These are phyloP conservation scores for Apiospora phragmitis DNA, from an alignment of 2,329 filamentous ascomycete genomes.

Conservation along the genomic window DNA sequence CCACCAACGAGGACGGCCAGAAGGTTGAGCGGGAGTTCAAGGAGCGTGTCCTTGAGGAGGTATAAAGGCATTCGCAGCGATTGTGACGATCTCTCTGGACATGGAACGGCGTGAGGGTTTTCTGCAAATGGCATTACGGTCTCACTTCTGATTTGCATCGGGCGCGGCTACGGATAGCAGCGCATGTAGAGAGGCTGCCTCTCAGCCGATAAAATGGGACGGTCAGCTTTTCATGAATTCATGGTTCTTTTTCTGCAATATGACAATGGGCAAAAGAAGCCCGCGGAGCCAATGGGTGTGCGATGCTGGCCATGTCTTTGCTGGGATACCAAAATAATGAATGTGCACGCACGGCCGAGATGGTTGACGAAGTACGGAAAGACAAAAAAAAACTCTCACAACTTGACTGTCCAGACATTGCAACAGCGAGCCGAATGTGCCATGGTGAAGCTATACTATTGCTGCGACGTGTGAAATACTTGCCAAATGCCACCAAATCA, in stretches of 20 bases:
- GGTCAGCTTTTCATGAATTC: slow-evolving; percentile 35
- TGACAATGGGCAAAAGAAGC: slow-evolving; percentile 14
- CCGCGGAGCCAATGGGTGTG: slow-evolving; percentile 1
- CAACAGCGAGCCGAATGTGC: background rate
- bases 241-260: slow-evolving; percentile 15
- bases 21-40: slow-evolving; percentile 99
- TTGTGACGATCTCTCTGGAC: slow-evolving; percentile 28
- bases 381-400: slow-evolving; percentile 3
- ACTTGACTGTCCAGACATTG: background rate
- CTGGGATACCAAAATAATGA: slow-evolving; percentile 1
- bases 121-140: slow-evolving; percentile 44
- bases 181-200: slow-evolving; percentile 32
- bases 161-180: slow-evolving; percentile 44
- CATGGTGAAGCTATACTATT: background rate
- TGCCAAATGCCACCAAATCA: background rate
- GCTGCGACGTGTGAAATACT: background rate
- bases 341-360: slow-evolving; percentile 1
- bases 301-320: slow-evolving; percentile 4
- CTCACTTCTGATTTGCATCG: slow-evolving; percentile 50
- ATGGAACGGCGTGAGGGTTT: slow-evolving; percentile 48
- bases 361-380: background rate
- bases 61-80: slow-evolving; percentile 60
- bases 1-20: slow-evolving; percentile 93
- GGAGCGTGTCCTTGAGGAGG: slow-evolving; percentile 91
- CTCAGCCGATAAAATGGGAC: slow-evolving; percentile 37